Base-by-base conservation (phyloP, 768 basidiomycete species). In the Sarcodon aspratus region DNA sequence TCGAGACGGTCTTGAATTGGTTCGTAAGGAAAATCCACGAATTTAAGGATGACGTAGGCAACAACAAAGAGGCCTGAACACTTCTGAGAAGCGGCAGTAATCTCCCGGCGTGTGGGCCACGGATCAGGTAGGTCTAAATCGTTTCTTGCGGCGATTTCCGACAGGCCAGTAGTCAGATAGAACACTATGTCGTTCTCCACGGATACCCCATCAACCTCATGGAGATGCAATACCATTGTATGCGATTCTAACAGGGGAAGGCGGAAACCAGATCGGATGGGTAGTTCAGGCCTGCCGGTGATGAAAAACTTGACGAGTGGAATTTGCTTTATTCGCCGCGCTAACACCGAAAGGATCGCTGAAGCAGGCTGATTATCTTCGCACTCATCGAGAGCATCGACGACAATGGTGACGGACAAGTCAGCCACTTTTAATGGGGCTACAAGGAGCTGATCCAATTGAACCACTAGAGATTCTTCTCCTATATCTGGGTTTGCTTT, bases 351-450 rank as follows among this genome's bases (percentile, higher is more conserved):
- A 35, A 9, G 45, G 53, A 13, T 46, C 12, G 45, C 31, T 13
- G 15, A 47, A 31, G 45, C 44, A n/a, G 33, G 35, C 7, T 48
- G 17, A 35, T 42, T 33, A 2, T 53, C 57, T 7, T 44, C 36
- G 46, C 66, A 61, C 56, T 69, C 66, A 51, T 69, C 66, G 27
- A 69, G 52, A 3, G 60, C 68, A 51, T 70, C 69, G 17, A 70
- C 53, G 44, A 68, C 56, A 43, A 69, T 50, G 13, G 69, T 37
- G 27, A 63, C 33, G 13, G 46, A 43, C 6, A 36, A 5, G 7
- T 32, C 9, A 9, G 43, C 13, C 9, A n/a, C n/a, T 0, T 12
- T 31, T 11, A 55, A 45, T 6, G 57, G 56, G 21, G 33, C 32
- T 1, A 47, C 18, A n/a, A 63, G 9, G 6, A 64, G 51, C 13